Evolutionary conservation across 768 basidiomycete genomes (phyloP).

Genomic region (Mycena amicta): DNA sequence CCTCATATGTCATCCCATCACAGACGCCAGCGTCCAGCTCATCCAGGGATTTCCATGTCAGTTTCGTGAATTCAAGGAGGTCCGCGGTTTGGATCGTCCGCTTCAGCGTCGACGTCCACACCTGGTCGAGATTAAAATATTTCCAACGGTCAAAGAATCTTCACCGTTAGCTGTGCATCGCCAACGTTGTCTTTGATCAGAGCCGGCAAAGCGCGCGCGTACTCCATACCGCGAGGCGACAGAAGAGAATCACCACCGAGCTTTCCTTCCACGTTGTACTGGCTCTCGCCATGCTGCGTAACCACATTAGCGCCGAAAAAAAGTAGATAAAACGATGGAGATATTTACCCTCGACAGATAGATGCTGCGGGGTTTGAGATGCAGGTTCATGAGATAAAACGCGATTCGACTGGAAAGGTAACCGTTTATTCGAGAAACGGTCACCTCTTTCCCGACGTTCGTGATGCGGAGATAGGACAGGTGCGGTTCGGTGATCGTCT

Average conservation of each 20-base stretch:
- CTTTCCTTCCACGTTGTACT: slow-evolving; percentile 94
- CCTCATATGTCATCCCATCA: slow-evolving; percentile 99
- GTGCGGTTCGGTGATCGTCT: slow-evolving; percentile 90
- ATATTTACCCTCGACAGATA: slow-evolving; percentile 86
- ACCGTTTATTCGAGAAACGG: slow-evolving; percentile 83
- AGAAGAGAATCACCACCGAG: slow-evolving; percentile 96
- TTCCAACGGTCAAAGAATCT: background rate
- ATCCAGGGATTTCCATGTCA: slow-evolving; percentile 98
- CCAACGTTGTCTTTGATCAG: slow-evolving; percentile 91
- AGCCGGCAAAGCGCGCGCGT: slow-evolving; percentile 82
- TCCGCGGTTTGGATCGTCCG: slow-evolving; percentile 92
- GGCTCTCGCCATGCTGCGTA: slow-evolving; percentile 99
- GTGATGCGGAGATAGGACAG: slow-evolving; percentile 89
- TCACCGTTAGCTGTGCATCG: slow-evolving; percentile 80
- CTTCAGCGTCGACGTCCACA: slow-evolving; percentile 98
- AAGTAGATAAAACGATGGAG: slow-evolving; percentile 8
- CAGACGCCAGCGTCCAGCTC: slow-evolving; percentile 99
- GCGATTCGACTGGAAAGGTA: slow-evolving; percentile 97
- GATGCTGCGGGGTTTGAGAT: slow-evolving; percentile 94
- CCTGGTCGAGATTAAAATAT: slow-evolving; percentile 46
- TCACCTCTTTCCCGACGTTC: slow-evolving; percentile 91
- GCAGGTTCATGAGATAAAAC: slow-evolving; percentile 98
- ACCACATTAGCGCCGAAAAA: too few relatives aligned
- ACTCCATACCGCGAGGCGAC: slow-evolving; percentile 81
- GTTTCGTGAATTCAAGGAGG: slow-evolving; percentile 79